Conservation (phyloP, 2,329 filamentous ascomycete genomes). For the Pseudopithomyces maydicus region DNA sequence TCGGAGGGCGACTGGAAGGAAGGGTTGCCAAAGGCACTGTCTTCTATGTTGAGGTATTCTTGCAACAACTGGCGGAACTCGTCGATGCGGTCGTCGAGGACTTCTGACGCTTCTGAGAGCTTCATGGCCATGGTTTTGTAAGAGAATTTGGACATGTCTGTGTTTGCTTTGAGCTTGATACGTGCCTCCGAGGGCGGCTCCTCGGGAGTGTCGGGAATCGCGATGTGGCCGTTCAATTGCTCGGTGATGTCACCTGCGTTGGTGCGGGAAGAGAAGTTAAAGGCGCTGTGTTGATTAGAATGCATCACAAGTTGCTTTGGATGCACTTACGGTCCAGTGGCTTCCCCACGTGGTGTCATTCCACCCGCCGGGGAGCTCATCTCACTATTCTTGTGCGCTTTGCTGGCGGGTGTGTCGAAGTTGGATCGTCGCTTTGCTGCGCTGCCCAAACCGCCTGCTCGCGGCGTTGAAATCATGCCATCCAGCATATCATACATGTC, state of each 20-base stretch:
- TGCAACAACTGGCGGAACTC: constrained; percentile 79
- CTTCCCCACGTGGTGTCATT: constrained; percentile 39
- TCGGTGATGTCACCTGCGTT: constrained; percentile 85
- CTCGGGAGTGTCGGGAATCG: constrained; percentile 69
- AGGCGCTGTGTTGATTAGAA: constrained; percentile 48
- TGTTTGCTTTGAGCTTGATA: constrained; percentile 82
- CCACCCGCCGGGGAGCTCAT: constrained; percentile 57
- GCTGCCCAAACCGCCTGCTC: constrained; percentile 45
- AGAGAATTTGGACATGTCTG: constrained; percentile 85
- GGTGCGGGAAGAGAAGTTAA: constrained; percentile 74
- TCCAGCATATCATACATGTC: constrained; percentile 81
- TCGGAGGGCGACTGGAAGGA: constrained; percentile 83
- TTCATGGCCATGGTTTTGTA: constrained; percentile 98
- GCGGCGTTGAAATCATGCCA: constrained; percentile 53
- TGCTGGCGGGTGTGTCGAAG: constrained; percentile 55
- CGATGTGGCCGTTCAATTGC: constrained; percentile 77
- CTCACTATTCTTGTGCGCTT: constrained; percentile 46
- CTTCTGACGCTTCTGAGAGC: constrained; percentile 86
- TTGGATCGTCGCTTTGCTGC: constrained; percentile 60
- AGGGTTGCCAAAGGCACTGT: constrained; percentile 84
- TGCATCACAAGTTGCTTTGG: constrained; percentile 1
- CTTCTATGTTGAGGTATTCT: constrained; percentile 75
- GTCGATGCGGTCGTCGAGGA: constrained; percentile 93
- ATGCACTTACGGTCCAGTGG: constrained; percentile 46
- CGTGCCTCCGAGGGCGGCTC: constrained; percentile 76